phyloP scores from a whole-genome alignment of 805 yeast species.

The Cyberlindnera suaveolens region DNA sequence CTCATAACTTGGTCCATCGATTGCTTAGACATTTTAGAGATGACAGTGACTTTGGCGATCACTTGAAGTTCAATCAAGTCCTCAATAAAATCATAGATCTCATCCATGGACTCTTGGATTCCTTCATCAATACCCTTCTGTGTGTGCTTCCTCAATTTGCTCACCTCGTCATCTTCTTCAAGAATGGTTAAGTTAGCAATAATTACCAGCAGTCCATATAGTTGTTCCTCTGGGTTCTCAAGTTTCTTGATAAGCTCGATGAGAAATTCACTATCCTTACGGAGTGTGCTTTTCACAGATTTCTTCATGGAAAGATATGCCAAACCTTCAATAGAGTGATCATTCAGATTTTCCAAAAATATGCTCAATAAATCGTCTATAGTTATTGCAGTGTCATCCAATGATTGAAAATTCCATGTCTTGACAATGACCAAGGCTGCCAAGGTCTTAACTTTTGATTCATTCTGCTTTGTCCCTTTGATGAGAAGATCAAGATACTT shows the following conservation, averaged over 20 bases:
- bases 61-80: conserved; percentile 20
- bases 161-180: conserved; percentile 22
- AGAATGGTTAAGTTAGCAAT: conserved; percentile 27
- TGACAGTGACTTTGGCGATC: conserved; percentile 9
- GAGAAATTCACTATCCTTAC: conserved; percentile 29
- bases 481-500: conserved; percentile 37
- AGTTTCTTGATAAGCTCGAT: conserved; percentile 25
- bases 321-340: conserved; percentile 37
- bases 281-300: conserved; percentile 25
- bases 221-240: conserved; percentile 10
- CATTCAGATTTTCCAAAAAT: conserved; percentile 16
- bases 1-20: conserved; percentile 25
- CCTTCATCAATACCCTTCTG: conserved; percentile 23
- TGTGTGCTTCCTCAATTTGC: conserved; percentile 27
- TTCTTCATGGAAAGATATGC: conserved; percentile 43
- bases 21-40: conserved; percentile 14
- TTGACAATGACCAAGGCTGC: conserved; percentile 46
- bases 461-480: conserved; percentile 25
- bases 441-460: conserved; percentile 24
- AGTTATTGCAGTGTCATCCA: conserved; percentile 27
- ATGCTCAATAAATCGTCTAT: conserved; percentile 29
- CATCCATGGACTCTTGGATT: conserved; percentile 12
- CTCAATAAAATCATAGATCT: conserved; percentile 11
- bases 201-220: conserved; percentile 29
- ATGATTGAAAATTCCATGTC: conserved; percentile 40